A percentile compares a stretch with the other conserved stretches of the same genome.
These are phyloP conservation scores for Asparagopsis taxiformis DNA, from an alignment of 31 red algal species.

Conservation along the genomic window DNA sequence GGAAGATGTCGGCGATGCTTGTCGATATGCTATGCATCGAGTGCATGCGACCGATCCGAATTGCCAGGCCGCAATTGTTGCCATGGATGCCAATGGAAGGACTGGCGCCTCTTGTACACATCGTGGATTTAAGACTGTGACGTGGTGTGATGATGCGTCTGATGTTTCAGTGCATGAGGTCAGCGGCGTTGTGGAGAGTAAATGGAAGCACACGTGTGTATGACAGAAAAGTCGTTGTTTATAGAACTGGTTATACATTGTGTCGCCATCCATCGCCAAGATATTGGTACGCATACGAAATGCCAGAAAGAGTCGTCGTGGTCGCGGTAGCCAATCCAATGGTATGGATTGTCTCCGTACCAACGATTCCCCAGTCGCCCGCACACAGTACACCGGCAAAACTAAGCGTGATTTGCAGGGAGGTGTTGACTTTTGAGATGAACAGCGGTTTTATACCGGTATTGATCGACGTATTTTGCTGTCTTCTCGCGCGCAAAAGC, in stretches of 20 bases:
- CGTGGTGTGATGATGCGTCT: constrained; percentile 26
- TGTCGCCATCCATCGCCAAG: neutral
- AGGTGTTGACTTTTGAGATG: constrained; percentile 79
- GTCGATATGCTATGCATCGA: constrained; percentile 39
- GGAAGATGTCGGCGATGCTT: constrained; percentile 25
- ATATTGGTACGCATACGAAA: constrained; percentile 24
- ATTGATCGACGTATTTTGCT: neutral
- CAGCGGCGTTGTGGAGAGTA: neutral
- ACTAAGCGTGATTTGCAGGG: constrained; percentile 59
- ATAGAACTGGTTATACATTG: neutral
- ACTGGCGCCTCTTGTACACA: constrained; percentile 30
- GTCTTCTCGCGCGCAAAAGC: constrained; percentile 15
- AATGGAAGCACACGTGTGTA: constrained; percentile 43
- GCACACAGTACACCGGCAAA: constrained; percentile 44
- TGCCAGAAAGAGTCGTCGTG: constrained; percentile 31
- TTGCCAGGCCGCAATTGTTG: constrained; percentile 67
- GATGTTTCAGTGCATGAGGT: constrained; percentile 7
- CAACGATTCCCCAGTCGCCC: constrained; percentile 8
- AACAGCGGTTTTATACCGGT: constrained; percentile 48
- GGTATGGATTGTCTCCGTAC: constrained; percentile 1
- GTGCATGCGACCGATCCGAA: constrained; percentile 23
- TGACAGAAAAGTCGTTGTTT: neutral
- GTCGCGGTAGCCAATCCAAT: constrained; percentile 34
- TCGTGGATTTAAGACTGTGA: constrained; percentile 30
- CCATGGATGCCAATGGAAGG: constrained; percentile 34